Evolutionary conservation across 2,329 filamentous ascomycete species (phyloP), one percentile per base, ranked within the genome.

Genomic region (Talaromyces sp.): DNA sequence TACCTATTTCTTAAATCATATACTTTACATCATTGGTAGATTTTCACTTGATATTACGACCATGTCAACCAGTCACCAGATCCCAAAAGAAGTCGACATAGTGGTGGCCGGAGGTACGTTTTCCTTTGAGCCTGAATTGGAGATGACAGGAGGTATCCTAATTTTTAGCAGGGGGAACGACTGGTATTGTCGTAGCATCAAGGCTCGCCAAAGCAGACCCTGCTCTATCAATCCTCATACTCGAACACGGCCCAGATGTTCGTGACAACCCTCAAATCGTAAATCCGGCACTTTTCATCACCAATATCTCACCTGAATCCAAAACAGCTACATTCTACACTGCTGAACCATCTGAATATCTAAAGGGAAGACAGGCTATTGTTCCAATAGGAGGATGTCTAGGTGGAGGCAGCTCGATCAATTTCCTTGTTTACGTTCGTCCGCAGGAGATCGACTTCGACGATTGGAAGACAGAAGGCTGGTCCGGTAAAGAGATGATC

Each of bases 351-450:
- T 45, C 49, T n/a, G 19, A 53, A n/a, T 43, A 43, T 17, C 43
- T 64, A 1, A 43, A 43, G 0, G 43, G 49, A 10, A 38, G 62
- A 59, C 40, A 43, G 27, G 13, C 31, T 4, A 10, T 59, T 25
- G 62, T 64, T 31, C 31, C 54, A 7, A 40, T n/a, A 5, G 62
- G 62, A 7, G 62, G 54, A 15, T n/a, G 58, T 27, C 54, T 64
- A 22, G 62, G 62, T 1, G 62, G 54, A 8, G 62, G 54, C 43
- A 59, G 54, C 19, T 64, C 62, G 29, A 59, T 54, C 17, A 64
- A 64, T 19, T 43, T 64, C 2, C 58, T 64, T 45, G 58, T 64
- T 22, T 64, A 64, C 29, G 58, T 45, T 49, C 62, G 62, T 10
- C 54, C 54, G 4, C 54, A 64, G 36, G 43, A 43, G 38, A 59